Conservation (phyloP, 139 green algal species). For the Closterium sp. region DNA sequence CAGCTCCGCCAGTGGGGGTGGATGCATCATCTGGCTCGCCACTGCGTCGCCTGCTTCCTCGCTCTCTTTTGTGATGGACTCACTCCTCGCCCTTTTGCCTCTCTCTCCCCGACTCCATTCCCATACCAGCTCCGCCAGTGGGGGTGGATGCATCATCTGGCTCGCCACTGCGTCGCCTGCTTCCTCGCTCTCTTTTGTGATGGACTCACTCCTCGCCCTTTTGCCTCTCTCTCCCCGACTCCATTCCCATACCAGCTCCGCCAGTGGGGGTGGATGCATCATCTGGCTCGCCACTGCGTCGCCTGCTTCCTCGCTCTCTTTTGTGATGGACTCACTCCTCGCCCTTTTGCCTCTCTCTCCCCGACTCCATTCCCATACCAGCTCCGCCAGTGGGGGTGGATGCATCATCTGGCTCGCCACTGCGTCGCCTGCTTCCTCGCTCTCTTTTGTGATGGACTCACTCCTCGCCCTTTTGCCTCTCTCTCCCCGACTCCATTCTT, state of each 20-base stretch:
- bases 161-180: conserved; percentile 87
- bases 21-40: conserved; percentile 92
- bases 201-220: no score
- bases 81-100: no score
- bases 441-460: neutral
- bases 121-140: conserved; percentile 64
- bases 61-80: conserved; percentile 52
- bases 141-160: conserved; percentile 95
- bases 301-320: conserved; percentile 90
- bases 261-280: conserved; percentile 86
- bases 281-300: conserved; percentile 87
- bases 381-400: conserved; percentile 77
- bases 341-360: no score
- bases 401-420: conserved; percentile 92
- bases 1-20: conserved; percentile 78
- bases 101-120: no score
- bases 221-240: no score
- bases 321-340: no score
- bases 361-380: conserved; percentile 48
- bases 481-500: no score
- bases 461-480: no score
- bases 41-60: conserved; percentile 95
- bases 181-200: conserved; percentile 76
- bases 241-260: conserved; percentile 60
- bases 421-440: conserved; percentile 96